Evolutionary conservation across 1,139 yeast species (phyloP).

Genomic region (Geotrichum armillariae): DNA sequence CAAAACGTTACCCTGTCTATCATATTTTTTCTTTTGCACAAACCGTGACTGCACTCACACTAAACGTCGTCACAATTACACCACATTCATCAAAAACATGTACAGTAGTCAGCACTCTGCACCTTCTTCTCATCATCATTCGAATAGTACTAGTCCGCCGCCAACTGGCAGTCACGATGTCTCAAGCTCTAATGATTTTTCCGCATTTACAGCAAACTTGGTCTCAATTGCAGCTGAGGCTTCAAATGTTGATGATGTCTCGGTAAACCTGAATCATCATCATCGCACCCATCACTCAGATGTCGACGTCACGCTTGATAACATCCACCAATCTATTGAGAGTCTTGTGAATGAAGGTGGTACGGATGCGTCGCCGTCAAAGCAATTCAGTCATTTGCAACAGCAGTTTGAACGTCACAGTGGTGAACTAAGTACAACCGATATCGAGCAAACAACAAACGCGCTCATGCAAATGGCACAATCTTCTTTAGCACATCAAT

Average conservation of each 20-base stretch:
- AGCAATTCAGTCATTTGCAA: constrained; percentile 8
- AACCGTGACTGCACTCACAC: constrained; percentile 3
- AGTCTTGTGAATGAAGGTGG: constrained; percentile 7
- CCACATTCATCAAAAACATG: constrained; percentile 19
- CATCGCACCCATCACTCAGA: constrained; percentile 2
- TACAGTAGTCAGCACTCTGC: constrained; percentile 10
- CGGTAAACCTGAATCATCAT: constrained; percentile 10
- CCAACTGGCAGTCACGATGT: constrained; percentile 7
- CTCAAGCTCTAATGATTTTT: constrained; percentile 12
- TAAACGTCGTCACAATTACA: constrained; percentile 22
- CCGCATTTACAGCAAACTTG: constrained; percentile 20
- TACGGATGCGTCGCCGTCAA: constrained; percentile 1
- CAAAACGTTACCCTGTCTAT: constrained; percentile 2
- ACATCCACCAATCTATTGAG: constrained; percentile 18
- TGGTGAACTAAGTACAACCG: constrained; percentile 13
- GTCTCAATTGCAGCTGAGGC: constrained; percentile 24
- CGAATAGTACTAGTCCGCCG: neutral
- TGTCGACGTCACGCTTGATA: constrained; percentile 8
- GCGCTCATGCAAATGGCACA: constrained; percentile 22
- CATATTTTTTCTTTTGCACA: neutral
- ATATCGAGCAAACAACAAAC: constrained; percentile 20
- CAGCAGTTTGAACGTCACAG: constrained; percentile 10
- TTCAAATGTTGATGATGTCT: constrained; percentile 23
- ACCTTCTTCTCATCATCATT: constrained; percentile 9
- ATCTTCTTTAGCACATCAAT: constrained; percentile 15